A percentile compares a stretch with the other conserved stretches of the same genome.
These are phyloP conservation scores for Cystofilobasidium macerans DNA, from an alignment of 768 basidiomycete genomes.

Conservation along the genomic window DNA sequence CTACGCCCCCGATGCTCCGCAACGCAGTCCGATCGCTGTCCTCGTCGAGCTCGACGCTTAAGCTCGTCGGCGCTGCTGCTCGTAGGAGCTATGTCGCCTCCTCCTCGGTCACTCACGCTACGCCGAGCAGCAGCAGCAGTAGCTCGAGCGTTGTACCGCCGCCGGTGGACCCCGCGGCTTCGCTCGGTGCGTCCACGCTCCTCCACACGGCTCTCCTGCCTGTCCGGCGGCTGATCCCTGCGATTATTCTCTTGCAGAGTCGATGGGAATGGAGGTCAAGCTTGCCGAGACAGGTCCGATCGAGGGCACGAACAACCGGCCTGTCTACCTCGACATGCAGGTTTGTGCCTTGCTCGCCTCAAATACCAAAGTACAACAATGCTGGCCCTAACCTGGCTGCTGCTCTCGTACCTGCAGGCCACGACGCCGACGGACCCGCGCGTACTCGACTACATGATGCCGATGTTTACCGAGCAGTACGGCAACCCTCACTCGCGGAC, in stretches of 20 bases:
- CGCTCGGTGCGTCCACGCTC: not conserved
- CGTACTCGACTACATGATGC: slow-evolving; percentile 92
- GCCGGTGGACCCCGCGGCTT: not conserved
- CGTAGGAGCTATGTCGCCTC: not conserved
- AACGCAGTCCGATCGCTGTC: not conserved
- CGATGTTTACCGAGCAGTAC: slow-evolving; percentile 85
- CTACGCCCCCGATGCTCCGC: not conserved
- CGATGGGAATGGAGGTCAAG: slow-evolving; percentile 25
- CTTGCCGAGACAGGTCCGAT: slow-evolving; percentile 30
- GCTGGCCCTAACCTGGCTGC: slow-evolving; percentile 1
- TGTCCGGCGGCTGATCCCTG: not conserved
- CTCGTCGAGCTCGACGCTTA: not conserved
- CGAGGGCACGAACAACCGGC: slow-evolving; percentile 41
- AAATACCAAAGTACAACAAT: not conserved
- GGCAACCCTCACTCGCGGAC: slow-evolving; percentile 97
- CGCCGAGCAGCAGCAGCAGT: not conserved
- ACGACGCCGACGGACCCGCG: slow-evolving; percentile 96
- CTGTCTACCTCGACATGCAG: slow-evolving; percentile 98
- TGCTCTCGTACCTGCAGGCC: slow-evolving; percentile 47
- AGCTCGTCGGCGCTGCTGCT: not conserved
- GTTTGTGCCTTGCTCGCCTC: slow-evolving; percentile 41
- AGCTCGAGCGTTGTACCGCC: slow-evolving; percentile 1
- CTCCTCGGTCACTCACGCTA: not conserved
- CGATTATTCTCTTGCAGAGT: slow-evolving; percentile 8
- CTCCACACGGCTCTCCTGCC: not conserved